Conservation (phyloP, 352 stramenopile species). For the Phytophthora hybrid region DNA sequence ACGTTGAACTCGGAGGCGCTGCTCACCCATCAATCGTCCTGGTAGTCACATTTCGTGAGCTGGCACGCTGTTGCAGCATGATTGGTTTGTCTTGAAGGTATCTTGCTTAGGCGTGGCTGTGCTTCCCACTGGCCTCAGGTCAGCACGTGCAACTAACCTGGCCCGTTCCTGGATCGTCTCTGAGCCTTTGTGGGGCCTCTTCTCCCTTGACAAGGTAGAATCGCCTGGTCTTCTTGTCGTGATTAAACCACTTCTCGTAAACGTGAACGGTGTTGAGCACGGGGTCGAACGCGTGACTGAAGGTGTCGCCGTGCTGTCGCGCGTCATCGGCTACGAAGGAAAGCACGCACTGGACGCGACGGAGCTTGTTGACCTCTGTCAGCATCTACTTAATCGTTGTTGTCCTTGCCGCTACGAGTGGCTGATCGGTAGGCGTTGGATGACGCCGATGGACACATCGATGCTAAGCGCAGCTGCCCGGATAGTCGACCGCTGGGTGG, state of each 20-base stretch:
- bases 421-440: neutral
- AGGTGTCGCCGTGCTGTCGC: neutral
- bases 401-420: neutral
- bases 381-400: slow-evolving; percentile 5
- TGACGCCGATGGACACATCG: neutral
- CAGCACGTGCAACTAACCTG: too few species aligned
- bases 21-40: too few species aligned
- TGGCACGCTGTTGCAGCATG: too few species aligned
- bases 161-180: too few species aligned
- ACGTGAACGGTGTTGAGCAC: slow-evolving; percentile 6
- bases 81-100: too few species aligned
- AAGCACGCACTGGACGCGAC: neutral
- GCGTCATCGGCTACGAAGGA: neutral
- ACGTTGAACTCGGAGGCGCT: too few species aligned
- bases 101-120: too few species aligned
- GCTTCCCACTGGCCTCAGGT: too few species aligned
- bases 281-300: neutral
- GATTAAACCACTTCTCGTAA: neutral
- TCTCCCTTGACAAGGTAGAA: neutral
- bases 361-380: neutral
- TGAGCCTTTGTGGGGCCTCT: neutral
- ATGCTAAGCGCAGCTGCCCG: neutral
- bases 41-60: too few species aligned
- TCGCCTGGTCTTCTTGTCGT: neutral
- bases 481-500: neutral